Conservation (phyloP, 2,329 filamentous ascomycete genomes). For the Ophiocordyceps robertsii region DNA sequence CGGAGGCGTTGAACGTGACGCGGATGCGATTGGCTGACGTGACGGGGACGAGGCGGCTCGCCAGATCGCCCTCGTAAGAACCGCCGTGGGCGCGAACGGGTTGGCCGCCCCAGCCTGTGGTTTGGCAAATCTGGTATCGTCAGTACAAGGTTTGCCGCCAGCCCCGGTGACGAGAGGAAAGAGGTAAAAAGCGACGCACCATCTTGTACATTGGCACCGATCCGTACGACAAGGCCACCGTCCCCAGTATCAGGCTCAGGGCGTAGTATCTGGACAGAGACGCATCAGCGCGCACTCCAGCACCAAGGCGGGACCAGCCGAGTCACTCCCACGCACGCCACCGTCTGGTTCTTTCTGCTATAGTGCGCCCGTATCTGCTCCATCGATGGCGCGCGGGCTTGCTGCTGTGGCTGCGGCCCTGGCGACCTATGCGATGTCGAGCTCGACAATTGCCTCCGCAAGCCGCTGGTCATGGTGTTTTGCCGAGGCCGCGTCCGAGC, state of each 20-base stretch:
- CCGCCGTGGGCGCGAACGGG: constrained; percentile 66
- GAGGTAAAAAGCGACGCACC: constrained; percentile 29
- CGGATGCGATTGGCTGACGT: constrained; percentile 71
- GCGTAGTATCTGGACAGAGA: constrained; percentile 48
- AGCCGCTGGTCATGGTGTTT: constrained; percentile 9
- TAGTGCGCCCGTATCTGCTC: constrained; percentile 52
- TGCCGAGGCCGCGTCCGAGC: constrained; percentile 14
- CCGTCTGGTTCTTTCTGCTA: constrained; percentile 53
- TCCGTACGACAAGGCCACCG: constrained; percentile 68
- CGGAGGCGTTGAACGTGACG: constrained; percentile 91
- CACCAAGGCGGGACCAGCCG: constrained; percentile 1
- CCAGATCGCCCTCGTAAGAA: constrained; percentile 46
- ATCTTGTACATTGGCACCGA: constrained; percentile 83
- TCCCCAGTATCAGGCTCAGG: constrained; percentile 64
- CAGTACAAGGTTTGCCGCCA: neutral
- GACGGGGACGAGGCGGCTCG: constrained; percentile 68
- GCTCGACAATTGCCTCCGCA: constrained; percentile 20
- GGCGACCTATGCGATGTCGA: constrained; percentile 9
- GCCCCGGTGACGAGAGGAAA: neutral
- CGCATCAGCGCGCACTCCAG: constrained; percentile 7
- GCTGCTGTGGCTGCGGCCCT: constrained; percentile 13
- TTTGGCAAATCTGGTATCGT: constrained; percentile 52
- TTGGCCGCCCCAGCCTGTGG: constrained; percentile 84
- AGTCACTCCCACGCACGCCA: constrained; percentile 16
- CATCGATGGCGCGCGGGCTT: constrained; percentile 31